phyloP scores from a whole-genome alignment of 2,329 filamentous ascomycete genomes.

The Botrytis sinoallii region DNA sequence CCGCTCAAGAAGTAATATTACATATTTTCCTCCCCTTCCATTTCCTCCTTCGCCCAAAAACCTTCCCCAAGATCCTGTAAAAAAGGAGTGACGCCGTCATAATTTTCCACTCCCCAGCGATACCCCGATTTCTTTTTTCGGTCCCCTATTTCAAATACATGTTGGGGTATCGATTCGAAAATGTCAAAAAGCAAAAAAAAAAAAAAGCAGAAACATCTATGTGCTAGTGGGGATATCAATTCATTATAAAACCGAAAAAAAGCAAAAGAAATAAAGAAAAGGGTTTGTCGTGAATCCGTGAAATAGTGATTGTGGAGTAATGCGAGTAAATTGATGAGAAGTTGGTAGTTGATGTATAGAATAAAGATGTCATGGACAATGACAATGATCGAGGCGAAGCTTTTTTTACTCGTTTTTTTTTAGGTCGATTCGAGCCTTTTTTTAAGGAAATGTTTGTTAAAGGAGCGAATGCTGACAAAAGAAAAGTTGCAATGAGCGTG shows the following conservation, averaged over 20 bases:
- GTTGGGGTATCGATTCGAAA: neutral
- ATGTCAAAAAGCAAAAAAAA: neutral
- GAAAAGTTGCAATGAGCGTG: conserved; percentile 38
- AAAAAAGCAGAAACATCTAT: conserved; percentile 26
- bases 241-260: conserved; percentile 17
- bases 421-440: conserved; percentile 11
- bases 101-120: conserved; percentile 4
- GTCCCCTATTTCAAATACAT: conserved; percentile 5
- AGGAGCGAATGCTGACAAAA: conserved; percentile 29
- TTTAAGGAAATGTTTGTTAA: conserved; percentile 38
- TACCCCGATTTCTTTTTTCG: conserved; percentile 10
- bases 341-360: neutral
- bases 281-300: neutral
- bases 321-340: neutral
- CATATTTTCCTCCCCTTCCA: neutral
- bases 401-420: neutral
- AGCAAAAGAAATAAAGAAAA: conserved; percentile 3
- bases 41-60: neutral
- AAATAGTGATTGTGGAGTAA: neutral
- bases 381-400: conserved; percentile 9
- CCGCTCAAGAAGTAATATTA: conserved; percentile 6
- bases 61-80: neutral
- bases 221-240: conserved; percentile 30
- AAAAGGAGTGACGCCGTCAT: conserved; percentile 23
- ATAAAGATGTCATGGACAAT: conserved; percentile 12